phyloP scores from a whole-genome alignment of 164 flowering plant species.

The Macadamia tetraphylla region DNA sequence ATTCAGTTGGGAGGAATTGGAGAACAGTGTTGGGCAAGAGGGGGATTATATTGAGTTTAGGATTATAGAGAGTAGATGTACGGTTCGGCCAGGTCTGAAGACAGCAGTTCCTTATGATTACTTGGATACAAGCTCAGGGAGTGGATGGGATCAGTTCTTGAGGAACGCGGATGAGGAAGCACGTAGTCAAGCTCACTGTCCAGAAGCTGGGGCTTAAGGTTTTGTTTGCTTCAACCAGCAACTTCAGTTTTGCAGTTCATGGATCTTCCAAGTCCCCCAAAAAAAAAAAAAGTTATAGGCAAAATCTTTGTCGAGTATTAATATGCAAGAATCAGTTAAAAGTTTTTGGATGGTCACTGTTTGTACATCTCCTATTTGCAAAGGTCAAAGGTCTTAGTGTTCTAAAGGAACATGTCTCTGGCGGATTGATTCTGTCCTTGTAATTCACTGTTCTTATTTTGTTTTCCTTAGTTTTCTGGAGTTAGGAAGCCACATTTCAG shows the following conservation, averaged over 20 bases:
- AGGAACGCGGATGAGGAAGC: constrained; percentile 63
- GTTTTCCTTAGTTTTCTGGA: no score
- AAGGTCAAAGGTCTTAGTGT: no score
- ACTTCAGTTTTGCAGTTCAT: constrained; percentile 2
- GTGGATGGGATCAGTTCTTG: constrained; percentile 95
- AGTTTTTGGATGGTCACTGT: no score
- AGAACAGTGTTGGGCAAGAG: constrained; percentile 20
- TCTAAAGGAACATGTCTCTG: no score
- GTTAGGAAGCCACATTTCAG: no score
- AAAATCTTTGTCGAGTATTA: no score
- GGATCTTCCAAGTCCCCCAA: background rate
- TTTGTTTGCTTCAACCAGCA: constrained; percentile 2
- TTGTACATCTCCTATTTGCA: no score
- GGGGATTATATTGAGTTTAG: constrained; percentile 42
- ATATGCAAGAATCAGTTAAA: no score
- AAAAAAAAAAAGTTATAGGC: no score
- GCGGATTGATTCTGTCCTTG: no score
- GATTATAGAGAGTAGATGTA: constrained; percentile 65
- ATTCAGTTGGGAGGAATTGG: constrained; percentile 85
- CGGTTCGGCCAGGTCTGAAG: constrained; percentile 82
- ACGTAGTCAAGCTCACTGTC: constrained; percentile 32
- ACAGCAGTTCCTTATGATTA: constrained; percentile 95
- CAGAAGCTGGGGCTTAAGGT: constrained; percentile 38
- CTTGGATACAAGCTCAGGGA: constrained; percentile 72
- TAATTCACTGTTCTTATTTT: no score